phyloP scores from a whole-genome alignment of 371 early-diverging fungal species.

The Mucor sp. region DNA sequence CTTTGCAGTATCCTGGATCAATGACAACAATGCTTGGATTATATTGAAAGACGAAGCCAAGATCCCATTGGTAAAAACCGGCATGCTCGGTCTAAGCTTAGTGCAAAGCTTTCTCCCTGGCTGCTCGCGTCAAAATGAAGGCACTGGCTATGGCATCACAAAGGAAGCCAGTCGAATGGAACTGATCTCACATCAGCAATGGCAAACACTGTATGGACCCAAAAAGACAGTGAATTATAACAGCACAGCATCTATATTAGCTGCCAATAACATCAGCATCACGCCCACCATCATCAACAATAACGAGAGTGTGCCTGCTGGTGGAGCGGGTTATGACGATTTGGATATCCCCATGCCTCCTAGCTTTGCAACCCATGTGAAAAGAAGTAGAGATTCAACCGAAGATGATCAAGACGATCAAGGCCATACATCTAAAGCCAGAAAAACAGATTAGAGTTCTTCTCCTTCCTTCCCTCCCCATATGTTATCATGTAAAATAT shows the following conservation, averaged over 20 bases:
- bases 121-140: conserved; percentile 22
- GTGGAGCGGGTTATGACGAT: conserved; percentile 26
- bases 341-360: conserved; percentile 20
- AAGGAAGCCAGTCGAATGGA: conserved; percentile 39
- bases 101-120: conserved; percentile 32
- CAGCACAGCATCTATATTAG: conserved; percentile 6
- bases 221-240: conserved; percentile 17
- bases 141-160: conserved; percentile 32
- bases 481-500: background rate
- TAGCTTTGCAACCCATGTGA: conserved; percentile 11
- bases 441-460: conserved; percentile 1
- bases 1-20: conserved; percentile 44
- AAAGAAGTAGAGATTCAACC: conserved; percentile 7
- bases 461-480: background rate
- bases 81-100: conserved; percentile 26
- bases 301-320: conserved; percentile 8
- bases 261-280: background rate
- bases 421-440: background rate
- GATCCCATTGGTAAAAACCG: conserved; percentile 30
- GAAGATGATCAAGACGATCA: background rate
- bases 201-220: conserved; percentile 18
- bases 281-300: background rate
- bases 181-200: conserved; percentile 29
- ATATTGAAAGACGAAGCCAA: conserved; percentile 38
- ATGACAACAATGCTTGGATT: conserved; percentile 47